Conservation (phyloP, 2,329 filamentous ascomycete species). For the Ophiocordyceps unilateralis region DNA sequence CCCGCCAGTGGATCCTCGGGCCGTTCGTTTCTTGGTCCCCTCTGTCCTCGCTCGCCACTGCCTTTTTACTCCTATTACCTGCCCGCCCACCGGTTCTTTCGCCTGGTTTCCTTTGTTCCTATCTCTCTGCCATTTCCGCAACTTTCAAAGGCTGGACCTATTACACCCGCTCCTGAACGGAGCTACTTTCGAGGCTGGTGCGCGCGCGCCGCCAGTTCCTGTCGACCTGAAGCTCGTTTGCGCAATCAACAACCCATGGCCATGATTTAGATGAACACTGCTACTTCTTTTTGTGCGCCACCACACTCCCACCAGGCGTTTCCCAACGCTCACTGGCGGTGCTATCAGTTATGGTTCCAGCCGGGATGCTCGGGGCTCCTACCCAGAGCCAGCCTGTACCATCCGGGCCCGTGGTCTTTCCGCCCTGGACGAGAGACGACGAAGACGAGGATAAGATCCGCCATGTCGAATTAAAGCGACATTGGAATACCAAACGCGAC, state of each 20-base stretch:
- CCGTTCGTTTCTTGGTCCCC: background rate
- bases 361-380: background rate
- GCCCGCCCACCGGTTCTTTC: background rate
- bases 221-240: background rate
- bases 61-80: too few relatives aligned
- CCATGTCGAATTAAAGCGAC: background rate
- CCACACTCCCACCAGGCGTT: background rate
- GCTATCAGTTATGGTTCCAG: conserved; percentile 1
- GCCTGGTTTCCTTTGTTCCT: background rate
- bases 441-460: conserved; percentile 3
- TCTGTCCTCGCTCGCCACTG: background rate
- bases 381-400: background rate
- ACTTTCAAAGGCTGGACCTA: background rate
- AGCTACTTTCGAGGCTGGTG: background rate
- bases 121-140: background rate
- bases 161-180: background rate
- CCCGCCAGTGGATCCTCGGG: background rate
- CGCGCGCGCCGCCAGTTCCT: background rate
- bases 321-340: background rate
- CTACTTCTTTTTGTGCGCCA: background rate
- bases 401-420: conserved; percentile 2
- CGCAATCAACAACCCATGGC: background rate
- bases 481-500: background rate
- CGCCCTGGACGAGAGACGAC: conserved; percentile 13
- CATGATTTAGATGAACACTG: background rate